Evolutionary conservation across 2,329 filamentous ascomycete genomes (phyloP).

Genomic region (Beauveria varroae): DNA sequence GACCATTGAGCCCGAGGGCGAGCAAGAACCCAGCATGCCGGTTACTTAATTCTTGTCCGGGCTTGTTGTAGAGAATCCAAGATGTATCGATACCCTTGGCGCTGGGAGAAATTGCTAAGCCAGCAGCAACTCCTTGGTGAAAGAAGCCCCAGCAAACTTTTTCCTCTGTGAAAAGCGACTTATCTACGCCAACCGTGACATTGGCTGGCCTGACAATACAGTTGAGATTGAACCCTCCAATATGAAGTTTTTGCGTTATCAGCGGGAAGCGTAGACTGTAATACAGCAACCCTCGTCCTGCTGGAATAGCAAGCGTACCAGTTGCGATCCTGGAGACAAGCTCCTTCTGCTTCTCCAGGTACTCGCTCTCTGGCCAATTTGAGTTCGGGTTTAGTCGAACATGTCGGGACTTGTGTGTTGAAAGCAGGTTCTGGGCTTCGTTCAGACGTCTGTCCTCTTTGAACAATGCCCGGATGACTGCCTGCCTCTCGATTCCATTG

Average conservation of each 20-base stretch:
- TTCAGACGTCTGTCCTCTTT: constrained; percentile 82
- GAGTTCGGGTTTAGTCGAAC: constrained; percentile 70
- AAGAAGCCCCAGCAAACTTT: constrained; percentile 99
- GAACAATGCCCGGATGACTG: constrained; percentile 81
- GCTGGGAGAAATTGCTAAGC: constrained; percentile 79
- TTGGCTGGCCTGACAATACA: constrained; percentile 89
- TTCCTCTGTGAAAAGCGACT: constrained; percentile 80
- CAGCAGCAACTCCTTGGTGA: constrained; percentile 90
- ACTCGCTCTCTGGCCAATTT: constrained; percentile 75
- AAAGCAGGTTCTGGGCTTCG: constrained; percentile 78
- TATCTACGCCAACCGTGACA: constrained; percentile 88
- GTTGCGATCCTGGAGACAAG: constrained; percentile 79
- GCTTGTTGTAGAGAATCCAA: constrained; percentile 98
- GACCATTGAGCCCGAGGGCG: constrained; percentile 85
- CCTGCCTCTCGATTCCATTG: constrained; percentile 74
- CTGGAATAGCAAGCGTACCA: constrained; percentile 80
- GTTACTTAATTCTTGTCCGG: constrained; percentile 76
- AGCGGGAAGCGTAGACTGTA: constrained; percentile 83
- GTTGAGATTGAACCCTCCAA: constrained; percentile 84
- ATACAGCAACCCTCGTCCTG: constrained; percentile 79
- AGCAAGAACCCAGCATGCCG: constrained; percentile 92
- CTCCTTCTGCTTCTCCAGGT: constrained; percentile 87
- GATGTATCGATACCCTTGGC: constrained; percentile 95
- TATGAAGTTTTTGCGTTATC: constrained; percentile 83
- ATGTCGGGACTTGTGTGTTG: constrained; percentile 71